Base-by-base conservation (phyloP, 768 basidiomycete species). In the Leucocoprinus birnbaumii region DNA sequence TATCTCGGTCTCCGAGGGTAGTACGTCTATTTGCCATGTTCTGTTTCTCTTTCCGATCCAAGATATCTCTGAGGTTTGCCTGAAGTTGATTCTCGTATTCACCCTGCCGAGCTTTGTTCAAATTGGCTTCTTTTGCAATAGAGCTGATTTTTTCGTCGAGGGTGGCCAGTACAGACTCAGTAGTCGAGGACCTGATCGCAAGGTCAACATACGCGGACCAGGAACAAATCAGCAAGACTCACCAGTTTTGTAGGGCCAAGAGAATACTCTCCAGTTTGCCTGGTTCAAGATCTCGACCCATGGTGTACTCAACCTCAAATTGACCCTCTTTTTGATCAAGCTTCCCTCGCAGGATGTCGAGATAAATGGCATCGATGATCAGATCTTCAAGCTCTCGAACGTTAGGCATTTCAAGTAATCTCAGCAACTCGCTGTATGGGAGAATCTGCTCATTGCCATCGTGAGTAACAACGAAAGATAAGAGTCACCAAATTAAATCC, bases 331-430 rank as follows among this genome's bases (percentile, higher is more conserved):
- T 91, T 71, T 98, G 96, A 70, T 98, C 94, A 47, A 99, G 86
- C 65, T 91, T 94, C 9, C 94, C 96, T 48, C 85, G 84, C 35
- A 99, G 78, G 37, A 97, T 75, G 66, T 92, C 89, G 38, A 91
- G 84, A 71, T 98, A 98, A 69, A 98, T 94, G 10, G 90, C 90
- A 63, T 98, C 94, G 68, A 99, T 98, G 66, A 98, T 91, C 59
- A 98, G 84, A 70, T 98, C 95, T 68, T 99, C 96, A 2, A 99
- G 85, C 54, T 90, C 90, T 51, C 95, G 87, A 55, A 95, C 84
- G 4, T 82, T 85, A 2, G 84, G 77, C 69, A 96, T 79, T 47
- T 91, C 82, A 18, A 99, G 80, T 2, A 80, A 73, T 48, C 80
- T 66, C 6, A 91, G 80, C 1, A 98, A 80, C 34, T 79, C 71